These are phyloP conservation scores for Aureobasidium sp. DNA, from an alignment of 2,329 filamentous ascomycete species.

Conservation along the genomic window DNA sequence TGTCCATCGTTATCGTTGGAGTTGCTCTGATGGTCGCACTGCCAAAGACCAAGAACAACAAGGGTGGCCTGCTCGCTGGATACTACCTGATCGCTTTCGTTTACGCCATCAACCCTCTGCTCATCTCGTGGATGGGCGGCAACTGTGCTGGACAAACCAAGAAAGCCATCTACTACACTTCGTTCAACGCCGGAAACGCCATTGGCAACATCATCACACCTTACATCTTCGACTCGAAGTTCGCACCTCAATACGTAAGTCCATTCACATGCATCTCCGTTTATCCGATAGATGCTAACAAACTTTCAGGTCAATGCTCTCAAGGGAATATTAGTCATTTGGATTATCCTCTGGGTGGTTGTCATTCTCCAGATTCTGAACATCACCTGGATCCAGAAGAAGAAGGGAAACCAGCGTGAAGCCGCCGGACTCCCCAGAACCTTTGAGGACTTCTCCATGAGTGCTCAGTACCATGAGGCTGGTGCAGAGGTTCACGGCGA, in stretches of 20 bases:
- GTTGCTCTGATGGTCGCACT: conserved; percentile 12
- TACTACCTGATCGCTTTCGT: conserved; percentile 14
- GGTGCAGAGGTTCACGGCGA: conserved; percentile 9
- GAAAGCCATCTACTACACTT: conserved; percentile 13
- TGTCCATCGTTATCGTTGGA: conserved; percentile 12
- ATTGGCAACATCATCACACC: conserved; percentile 14
- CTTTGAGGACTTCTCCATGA: conserved; percentile 11
- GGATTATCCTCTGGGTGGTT: conserved; percentile 9
- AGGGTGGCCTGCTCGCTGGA: conserved; percentile 11
- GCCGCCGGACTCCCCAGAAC: conserved; percentile 8
- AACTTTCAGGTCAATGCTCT: conserved; percentile 7
- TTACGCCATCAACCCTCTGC: conserved; percentile 12
- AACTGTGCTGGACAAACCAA: conserved; percentile 14
- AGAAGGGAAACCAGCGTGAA: conserved; percentile 12
- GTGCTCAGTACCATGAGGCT: conserved; percentile 9
- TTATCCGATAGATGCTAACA: not conserved
- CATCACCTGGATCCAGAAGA: conserved; percentile 9
- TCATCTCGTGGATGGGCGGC: conserved; percentile 12
- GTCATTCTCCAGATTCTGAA: not conserved
- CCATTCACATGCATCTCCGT: no score
- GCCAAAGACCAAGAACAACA: conserved; percentile 12
- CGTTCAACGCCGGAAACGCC: conserved; percentile 11
- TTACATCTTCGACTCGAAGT: conserved; percentile 11
- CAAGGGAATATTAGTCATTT: conserved; percentile 11
- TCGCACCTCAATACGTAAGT: conserved; percentile 14